Percentiles rank a stretch among this genome's conserved stretches.
These are phyloP conservation scores for Cladosporium colombiae DNA, from an alignment of 2,329 filamentous ascomycete species.

Conservation along the genomic window DNA sequence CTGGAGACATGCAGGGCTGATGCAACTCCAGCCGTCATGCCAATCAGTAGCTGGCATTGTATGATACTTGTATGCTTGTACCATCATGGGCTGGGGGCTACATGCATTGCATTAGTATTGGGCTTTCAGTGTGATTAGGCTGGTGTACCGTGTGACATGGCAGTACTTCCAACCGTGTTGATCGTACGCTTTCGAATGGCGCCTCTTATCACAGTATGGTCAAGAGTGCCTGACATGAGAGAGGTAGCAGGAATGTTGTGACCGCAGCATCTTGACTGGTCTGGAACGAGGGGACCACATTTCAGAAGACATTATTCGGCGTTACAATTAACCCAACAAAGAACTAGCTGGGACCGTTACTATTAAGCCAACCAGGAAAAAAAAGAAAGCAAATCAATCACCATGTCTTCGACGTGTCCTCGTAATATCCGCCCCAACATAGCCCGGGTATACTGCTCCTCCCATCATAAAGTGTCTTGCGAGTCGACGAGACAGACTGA, in stretches of 20 bases:
- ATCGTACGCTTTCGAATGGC: background rate
- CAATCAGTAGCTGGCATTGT: background rate
- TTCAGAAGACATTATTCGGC: conserved; percentile 12
- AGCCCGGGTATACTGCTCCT: conserved; percentile 16
- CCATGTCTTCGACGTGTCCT: conserved; percentile 6
- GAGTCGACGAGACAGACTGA: background rate
- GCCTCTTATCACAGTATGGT: background rate
- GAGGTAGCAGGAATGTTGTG: background rate
- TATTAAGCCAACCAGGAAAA: conserved; percentile 12
- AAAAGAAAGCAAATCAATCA: conserved; percentile 13
- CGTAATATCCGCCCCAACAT: background rate
- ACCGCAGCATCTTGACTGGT: background rate
- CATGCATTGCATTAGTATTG: background rate
- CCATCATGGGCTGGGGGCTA: background rate
- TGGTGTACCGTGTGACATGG: background rate
- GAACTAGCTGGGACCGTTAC: conserved; percentile 8
- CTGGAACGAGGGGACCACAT: background rate
- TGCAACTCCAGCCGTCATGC: background rate
- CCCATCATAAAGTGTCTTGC: conserved; percentile 14
- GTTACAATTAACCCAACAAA: conserved; percentile 8
- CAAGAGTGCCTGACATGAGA: background rate
- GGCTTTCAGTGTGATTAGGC: background rate
- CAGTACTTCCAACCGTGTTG: background rate
- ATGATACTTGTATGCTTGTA: background rate
- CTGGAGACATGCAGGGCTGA: background rate